phyloP scores from a whole-genome alignment of 257 asterid species.

The Solanum peruvianum region DNA sequence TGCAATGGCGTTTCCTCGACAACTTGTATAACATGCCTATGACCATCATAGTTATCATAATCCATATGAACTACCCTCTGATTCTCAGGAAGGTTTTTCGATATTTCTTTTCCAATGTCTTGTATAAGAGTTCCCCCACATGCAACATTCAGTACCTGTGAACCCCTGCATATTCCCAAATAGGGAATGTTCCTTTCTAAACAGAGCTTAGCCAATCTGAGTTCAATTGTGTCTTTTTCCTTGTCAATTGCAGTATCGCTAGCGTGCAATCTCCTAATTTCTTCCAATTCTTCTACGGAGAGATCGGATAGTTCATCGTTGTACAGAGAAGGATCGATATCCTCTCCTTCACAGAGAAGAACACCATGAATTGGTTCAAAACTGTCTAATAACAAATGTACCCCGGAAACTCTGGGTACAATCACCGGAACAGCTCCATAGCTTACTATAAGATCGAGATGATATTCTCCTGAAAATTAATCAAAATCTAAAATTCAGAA shows the following conservation, averaged over 20 bases:
- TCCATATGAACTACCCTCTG: constrained; percentile 42
- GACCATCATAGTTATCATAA: constrained; percentile 72
- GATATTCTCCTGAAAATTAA: constrained; percentile 16
- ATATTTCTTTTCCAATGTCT: constrained; percentile 50
- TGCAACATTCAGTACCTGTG: constrained; percentile 79
- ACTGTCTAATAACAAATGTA: constrained; percentile 19
- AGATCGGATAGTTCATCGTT: constrained; percentile 9
- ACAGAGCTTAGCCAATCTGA: constrained; percentile 66
- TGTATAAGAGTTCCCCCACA: constrained; percentile 81
- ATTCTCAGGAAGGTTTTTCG: constrained; percentile 5
- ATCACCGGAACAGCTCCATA: constrained; percentile 31
- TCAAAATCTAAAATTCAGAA: neutral
- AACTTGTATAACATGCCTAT: constrained; percentile 43
- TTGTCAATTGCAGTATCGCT: constrained; percentile 70
- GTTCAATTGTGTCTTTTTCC: constrained; percentile 71
- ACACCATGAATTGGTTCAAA: constrained; percentile 32
- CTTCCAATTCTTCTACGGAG: constrained; percentile 52
- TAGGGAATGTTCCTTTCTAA: constrained; percentile 77
- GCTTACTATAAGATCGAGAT: constrained; percentile 27
- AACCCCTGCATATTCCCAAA: constrained; percentile 81
- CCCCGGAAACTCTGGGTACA: constrained; percentile 22
- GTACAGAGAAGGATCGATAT: constrained; percentile 21
- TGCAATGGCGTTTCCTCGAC: constrained; percentile 58
- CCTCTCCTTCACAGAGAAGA: constrained; percentile 31
- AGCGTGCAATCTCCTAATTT: constrained; percentile 41